Evolutionary conservation across 768 basidiomycete species (phyloP).

Genomic region (Dacryopinax primogenitus): DNA sequence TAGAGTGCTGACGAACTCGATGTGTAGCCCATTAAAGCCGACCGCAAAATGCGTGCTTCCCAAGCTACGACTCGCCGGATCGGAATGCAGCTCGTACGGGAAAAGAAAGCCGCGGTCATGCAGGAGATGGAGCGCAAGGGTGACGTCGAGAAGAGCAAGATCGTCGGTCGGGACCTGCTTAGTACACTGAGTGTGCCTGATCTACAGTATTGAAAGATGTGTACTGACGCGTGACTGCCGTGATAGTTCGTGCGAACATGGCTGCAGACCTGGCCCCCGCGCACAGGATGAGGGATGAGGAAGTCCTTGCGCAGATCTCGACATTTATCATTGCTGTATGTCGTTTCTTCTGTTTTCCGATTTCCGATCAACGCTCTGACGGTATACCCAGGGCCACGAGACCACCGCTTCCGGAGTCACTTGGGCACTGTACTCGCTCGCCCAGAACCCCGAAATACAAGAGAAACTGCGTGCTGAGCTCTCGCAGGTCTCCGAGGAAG

Average conservation of each 20-base stretch:
- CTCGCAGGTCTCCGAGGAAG: slow-evolving; percentile 32
- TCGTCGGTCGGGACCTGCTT: background rate
- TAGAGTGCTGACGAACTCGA: background rate
- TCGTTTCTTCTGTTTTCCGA: background rate
- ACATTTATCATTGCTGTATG: slow-evolving; percentile 7
- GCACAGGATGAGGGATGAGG: slow-evolving; percentile 37
- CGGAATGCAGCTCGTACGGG: background rate
- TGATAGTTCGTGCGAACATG: slow-evolving; percentile 42
- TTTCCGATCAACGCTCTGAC: slow-evolving; percentile 11
- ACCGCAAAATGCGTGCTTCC: background rate
- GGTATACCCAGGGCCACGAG: slow-evolving; percentile 31
- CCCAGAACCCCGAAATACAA: slow-evolving; percentile 38
- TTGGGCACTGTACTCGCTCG: slow-evolving; percentile 50
- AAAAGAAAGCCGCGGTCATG: background rate
- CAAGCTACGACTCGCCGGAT: background rate
- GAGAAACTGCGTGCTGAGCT: slow-evolving; percentile 48
- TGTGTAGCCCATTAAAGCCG: background rate
- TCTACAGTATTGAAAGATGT: background rate
- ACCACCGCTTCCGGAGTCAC: slow-evolving; percentile 46
- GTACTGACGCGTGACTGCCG: slow-evolving; percentile 14
- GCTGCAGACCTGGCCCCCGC: slow-evolving; percentile 31
- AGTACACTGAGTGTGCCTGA: background rate
- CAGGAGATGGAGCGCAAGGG: background rate
- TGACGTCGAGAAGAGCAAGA: slow-evolving; percentile 1
- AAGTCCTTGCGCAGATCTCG: slow-evolving; percentile 39